Percentiles rank a stretch among this genome's conserved stretches.
These are phyloP conservation scores for Acanthamoeba triangularis DNA, from an alignment of 208 protist species.

Conservation along the genomic window DNA sequence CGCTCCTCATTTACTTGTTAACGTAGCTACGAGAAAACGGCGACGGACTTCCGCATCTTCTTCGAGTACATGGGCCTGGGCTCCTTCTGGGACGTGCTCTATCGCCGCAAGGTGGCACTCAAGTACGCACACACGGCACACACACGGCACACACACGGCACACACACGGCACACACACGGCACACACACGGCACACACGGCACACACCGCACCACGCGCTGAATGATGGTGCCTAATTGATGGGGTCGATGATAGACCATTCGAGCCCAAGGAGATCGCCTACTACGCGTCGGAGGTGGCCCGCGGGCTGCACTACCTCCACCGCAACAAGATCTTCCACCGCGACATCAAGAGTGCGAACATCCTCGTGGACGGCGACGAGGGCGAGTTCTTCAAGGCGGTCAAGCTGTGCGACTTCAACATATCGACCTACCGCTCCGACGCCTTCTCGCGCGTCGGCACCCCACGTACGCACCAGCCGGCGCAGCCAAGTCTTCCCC, in stretches of 20 bases:
- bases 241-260: not conserved
- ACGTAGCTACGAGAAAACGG: conserved; percentile 5
- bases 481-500: too few relatives aligned
- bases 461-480: not conserved
- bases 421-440: conserved; percentile 18
- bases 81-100: conserved; percentile 62
- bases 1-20: not conserved
- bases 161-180: not conserved
- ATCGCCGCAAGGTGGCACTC: not conserved
- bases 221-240: too few relatives aligned
- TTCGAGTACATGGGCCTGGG: conserved; percentile 68
- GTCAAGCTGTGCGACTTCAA: conserved; percentile 73
- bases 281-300: conserved; percentile 61
- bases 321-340: conserved; percentile 67
- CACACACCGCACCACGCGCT: not conserved
- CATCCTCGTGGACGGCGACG: conserved; percentile 60
- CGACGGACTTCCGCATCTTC: conserved; percentile 58
- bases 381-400: conserved; percentile 37
- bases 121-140: not conserved
- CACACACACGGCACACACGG: not conserved
- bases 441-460: conserved; percentile 20
- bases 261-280: conserved; percentile 28
- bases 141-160: not conserved
- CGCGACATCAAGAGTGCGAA: conserved; percentile 72
- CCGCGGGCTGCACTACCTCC: conserved; percentile 60